These are phyloP conservation scores for Pseudogymnoascus sp. DNA, from an alignment of 2,329 filamentous ascomycete genomes.

Conservation along the genomic window DNA sequence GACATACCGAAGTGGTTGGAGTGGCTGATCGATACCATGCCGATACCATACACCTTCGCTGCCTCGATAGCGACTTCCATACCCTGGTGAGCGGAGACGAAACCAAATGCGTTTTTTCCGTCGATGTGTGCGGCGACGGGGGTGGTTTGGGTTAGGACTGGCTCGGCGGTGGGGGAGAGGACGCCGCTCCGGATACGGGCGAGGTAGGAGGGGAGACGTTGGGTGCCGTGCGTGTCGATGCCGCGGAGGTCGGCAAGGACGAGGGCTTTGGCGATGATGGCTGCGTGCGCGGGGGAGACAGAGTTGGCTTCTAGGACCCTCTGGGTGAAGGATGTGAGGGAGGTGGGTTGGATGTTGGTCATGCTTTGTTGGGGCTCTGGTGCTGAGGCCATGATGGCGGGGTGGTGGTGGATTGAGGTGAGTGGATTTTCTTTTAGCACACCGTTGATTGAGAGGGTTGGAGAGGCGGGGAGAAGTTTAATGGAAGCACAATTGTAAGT, in stretches of 20 bases:
- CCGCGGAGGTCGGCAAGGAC: constrained; percentile 71
- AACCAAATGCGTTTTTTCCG: constrained; percentile 68
- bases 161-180: constrained; percentile 54
- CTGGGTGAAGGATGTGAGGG: constrained; percentile 39
- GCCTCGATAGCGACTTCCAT: constrained; percentile 64
- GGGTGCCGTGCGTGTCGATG: constrained; percentile 73
- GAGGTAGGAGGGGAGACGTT: constrained; percentile 73
- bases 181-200: constrained; percentile 64
- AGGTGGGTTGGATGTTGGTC: not conserved
- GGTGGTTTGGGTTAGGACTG: constrained; percentile 55
- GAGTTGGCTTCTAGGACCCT: constrained; percentile 55
- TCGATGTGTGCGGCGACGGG: constrained; percentile 65
- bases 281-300: constrained; percentile 52
- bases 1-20: constrained; percentile 82
- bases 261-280: constrained; percentile 60
- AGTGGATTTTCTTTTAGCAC: not conserved
- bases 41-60: constrained; percentile 61
- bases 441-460: not conserved
- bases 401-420: not conserved
- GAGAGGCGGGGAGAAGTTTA: not conserved
- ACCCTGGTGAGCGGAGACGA: constrained; percentile 59
- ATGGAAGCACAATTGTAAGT: not conserved
- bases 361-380: not conserved
- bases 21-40: constrained; percentile 68
- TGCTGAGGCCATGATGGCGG: constrained; percentile 9